Evolutionary conservation across 2,329 filamentous ascomycete genomes (phyloP), one percentile per base, ranked within the genome.

Genomic region (Tolypocladium capitatum): DNA sequence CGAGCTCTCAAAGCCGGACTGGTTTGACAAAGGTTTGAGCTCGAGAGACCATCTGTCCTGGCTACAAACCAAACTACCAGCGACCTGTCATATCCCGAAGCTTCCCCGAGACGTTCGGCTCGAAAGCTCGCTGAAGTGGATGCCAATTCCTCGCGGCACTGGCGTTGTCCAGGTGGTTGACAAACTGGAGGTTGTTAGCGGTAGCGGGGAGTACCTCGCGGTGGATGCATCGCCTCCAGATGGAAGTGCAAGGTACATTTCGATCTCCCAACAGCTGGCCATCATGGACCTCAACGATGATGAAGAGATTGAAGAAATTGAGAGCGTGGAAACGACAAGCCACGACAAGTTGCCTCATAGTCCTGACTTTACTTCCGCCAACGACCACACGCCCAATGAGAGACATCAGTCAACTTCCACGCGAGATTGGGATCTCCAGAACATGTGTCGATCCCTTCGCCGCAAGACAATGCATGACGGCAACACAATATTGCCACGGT

Each of bases 11-110:
- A 40, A 48, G 5, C 52, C 57, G 1, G 50, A 52, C 33, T 66
- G 63, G 63, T 24, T 18, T 1, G 5, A 21, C 1, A 30, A 52
- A 20, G 14, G 48, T 10, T 53, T 49, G 30, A 55, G 14, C 4
- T 43, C 61, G 5, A 49, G 52, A n/a, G 27, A 48, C 6, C 63
- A 65, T 3, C 54, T 60, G 14, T 24, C n/a, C 0, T 60, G 56
- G 53, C 53, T 68, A 16, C 48, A 40, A 13, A 46, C 53, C 14
- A 46, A 46, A 1, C 18, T 47, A 5, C 5, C 40, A 1, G 24
- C 6, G 1, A 11, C 13, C 3, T 56, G 55, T 31, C 27, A 43
- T n/a, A 28, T 59, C 0, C 30, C 47, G 11, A 16, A 8, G 4
- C 14, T 43, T 2, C 43, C 36, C 1, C 45, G 41, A 5, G n/a